Percentiles rank a stretch among this genome's conserved stretches.
Conservation (phyloP, 2,329 filamentous ascomycete species). For the Fusarium domesticum region DNA sequence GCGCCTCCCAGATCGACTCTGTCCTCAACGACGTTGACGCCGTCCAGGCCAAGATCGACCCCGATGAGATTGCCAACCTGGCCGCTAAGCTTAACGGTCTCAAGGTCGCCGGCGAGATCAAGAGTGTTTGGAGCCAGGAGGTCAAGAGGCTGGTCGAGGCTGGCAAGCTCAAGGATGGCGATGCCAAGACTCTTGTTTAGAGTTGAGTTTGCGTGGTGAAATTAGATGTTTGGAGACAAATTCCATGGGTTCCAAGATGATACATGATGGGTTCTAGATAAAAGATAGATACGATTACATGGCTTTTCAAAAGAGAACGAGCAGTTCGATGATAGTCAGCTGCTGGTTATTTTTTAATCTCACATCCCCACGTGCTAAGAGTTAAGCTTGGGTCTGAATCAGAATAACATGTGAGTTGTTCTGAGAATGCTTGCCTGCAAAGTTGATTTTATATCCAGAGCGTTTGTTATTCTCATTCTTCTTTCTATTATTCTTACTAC, state of each 20-base stretch:
- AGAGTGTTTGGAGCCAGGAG: conserved; percentile 76
- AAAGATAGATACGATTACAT: conserved; percentile 21
- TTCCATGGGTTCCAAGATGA: conserved; percentile 9
- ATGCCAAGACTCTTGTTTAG: conserved; percentile 63
- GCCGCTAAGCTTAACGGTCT: conserved; percentile 76
- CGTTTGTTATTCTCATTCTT: too few relatives aligned
- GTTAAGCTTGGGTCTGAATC: too few relatives aligned
- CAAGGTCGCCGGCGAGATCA: conserved; percentile 81
- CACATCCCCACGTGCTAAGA: too few relatives aligned
- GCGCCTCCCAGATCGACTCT: conserved; percentile 74
- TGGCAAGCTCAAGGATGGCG: conserved; percentile 83
- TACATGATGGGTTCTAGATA: conserved; percentile 17
- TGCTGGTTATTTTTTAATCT: not conserved
- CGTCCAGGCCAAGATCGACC: conserved; percentile 82
- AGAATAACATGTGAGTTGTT: too few relatives aligned
- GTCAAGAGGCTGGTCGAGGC: conserved; percentile 72
- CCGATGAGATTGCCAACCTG: conserved; percentile 83
- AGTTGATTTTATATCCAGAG: too few relatives aligned
- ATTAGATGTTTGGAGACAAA: not conserved
- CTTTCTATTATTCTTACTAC: too few relatives aligned
- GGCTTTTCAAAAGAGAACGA: conserved; percentile 16
- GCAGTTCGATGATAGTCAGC: conserved; percentile 2
- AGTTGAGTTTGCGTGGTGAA: not conserved
- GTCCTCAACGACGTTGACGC: conserved; percentile 84
- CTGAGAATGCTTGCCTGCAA: too few relatives aligned